These are phyloP conservation scores for Apium graveolens DNA, from an alignment of 129 eudicot genomes.

Conservation along the genomic window DNA sequence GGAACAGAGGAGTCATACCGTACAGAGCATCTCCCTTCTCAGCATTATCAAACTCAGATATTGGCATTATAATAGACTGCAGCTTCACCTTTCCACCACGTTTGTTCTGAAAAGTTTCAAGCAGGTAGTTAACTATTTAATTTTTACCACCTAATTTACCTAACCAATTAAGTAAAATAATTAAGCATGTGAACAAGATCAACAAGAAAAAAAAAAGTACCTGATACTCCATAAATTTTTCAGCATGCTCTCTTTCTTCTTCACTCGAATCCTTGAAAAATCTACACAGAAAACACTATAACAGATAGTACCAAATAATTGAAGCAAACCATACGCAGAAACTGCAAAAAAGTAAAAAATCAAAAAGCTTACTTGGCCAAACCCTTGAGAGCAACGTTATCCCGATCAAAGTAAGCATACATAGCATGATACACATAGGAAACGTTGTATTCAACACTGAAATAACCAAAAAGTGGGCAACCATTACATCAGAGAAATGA, in stretches of 20 bases:
- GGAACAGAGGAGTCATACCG: slow-evolving; percentile 36
- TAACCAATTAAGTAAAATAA: not conserved
- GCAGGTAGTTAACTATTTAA: not conserved
- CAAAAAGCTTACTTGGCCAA: slow-evolving; percentile 68
- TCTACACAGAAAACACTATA: slow-evolving; percentile 22
- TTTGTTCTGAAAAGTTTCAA: slow-evolving; percentile 52
- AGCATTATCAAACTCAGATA: slow-evolving; percentile 79
- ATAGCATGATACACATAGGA: slow-evolving; percentile 90
- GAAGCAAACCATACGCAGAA: not conserved
- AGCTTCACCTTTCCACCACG: slow-evolving; percentile 95
- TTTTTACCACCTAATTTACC: not conserved
- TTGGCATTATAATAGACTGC: slow-evolving; percentile 81
- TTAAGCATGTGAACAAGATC: not conserved
- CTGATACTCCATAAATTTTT: slow-evolving; percentile 96
- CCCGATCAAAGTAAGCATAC: slow-evolving; percentile 93
- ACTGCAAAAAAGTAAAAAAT: not conserved
- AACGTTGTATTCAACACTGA: slow-evolving; percentile 94
- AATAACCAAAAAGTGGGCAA: slow-evolving; percentile 14
- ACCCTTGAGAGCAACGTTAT: slow-evolving; percentile 89
- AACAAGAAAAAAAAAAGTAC: slow-evolving; percentile 26
- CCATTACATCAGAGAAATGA: slow-evolving; percentile 10
- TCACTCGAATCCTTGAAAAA: slow-evolving; percentile 90
- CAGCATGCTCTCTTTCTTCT: slow-evolving; percentile 94
- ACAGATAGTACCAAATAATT: not conserved
- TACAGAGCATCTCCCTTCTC: slow-evolving; percentile 95